phyloP scores from a whole-genome alignment of 768 basidiomycete species.

The Botryobasidium botryosum region DNA sequence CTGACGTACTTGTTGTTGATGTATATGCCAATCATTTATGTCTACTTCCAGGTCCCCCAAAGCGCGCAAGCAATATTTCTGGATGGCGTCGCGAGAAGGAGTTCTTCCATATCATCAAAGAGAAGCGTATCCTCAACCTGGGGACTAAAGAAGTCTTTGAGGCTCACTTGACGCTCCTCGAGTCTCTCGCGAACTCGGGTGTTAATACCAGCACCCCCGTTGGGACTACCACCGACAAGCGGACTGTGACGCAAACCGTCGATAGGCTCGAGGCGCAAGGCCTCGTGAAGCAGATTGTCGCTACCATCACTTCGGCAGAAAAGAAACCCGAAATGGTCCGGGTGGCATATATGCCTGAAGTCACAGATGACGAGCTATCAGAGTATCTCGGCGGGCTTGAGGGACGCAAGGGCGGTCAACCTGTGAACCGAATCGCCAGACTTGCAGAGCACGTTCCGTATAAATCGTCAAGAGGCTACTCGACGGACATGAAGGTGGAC shows the following conservation, averaged over 20 bases:
- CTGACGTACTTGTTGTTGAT: too few relatives aligned
- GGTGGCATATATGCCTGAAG: constrained; percentile 47
- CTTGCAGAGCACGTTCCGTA: too few relatives aligned
- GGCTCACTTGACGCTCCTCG: constrained; percentile 29
- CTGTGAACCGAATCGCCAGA: too few relatives aligned
- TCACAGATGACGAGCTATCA: constrained; percentile 35
- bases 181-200: constrained; percentile 43
- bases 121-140: constrained; percentile 46
- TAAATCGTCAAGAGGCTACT: too few relatives aligned
- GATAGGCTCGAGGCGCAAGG: constrained; percentile 45
- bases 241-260: constrained; percentile 45
- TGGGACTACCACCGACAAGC: constrained; percentile 55
- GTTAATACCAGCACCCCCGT: constrained; percentile 54
- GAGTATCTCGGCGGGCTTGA: too few relatives aligned
- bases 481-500: too few relatives aligned
- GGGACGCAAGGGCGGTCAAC: too few relatives aligned
- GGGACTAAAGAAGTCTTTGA: constrained; percentile 55
- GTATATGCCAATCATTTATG: too few relatives aligned
- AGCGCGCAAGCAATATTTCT: constrained; percentile 37
- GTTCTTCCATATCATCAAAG: constrained; percentile 45
- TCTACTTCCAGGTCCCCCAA: constrained; percentile 1
- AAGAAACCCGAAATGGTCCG: constrained; percentile 41
- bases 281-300: constrained; percentile 52
- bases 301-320: constrained; percentile 39
- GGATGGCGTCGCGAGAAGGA: constrained; percentile 70